Conservation (phyloP, 768 basidiomycete species). For the Termitomyces sp. region DNA sequence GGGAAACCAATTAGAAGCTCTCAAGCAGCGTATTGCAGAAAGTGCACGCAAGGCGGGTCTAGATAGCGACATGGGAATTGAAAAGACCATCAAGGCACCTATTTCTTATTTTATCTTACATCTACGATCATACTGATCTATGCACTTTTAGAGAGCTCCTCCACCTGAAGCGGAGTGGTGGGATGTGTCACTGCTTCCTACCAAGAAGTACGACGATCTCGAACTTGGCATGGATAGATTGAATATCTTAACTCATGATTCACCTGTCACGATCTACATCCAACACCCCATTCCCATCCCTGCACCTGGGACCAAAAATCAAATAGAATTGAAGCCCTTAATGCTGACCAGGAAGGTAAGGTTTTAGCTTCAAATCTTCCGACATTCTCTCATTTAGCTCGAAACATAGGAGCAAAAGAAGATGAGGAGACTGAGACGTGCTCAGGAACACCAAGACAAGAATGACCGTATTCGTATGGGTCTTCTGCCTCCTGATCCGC, state of each 20-base stretch:
- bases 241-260: slow-evolving; percentile 60
- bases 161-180: slow-evolving; percentile 97
- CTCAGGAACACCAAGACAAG: slow-evolving; percentile 90
- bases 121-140: background rate
- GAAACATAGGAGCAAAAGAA: slow-evolving; percentile 84
- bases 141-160: slow-evolving; percentile 54
- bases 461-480: slow-evolving; percentile 96
- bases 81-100: slow-evolving; percentile 81
- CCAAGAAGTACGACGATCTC: slow-evolving; percentile 76
- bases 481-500: slow-evolving; percentile 88
- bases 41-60: slow-evolving; percentile 90
- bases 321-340: slow-evolving; percentile 72
- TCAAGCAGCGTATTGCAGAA: slow-evolving; percentile 92
- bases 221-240: slow-evolving; percentile 48
- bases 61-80: slow-evolving; percentile 88
- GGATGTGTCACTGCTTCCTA: slow-evolving; percentile 84
- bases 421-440: slow-evolving; percentile 84
- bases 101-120: background rate
- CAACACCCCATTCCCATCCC: slow-evolving; percentile 98
- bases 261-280: slow-evolving; percentile 84
- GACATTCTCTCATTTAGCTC: background rate
- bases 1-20: slow-evolving; percentile 78
- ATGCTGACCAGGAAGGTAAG: slow-evolving; percentile 88
- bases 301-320: slow-evolving; percentile 82
- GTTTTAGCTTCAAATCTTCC: background rate